A percentile compares a stretch with the other conserved stretches of the same genome.
phyloP scores from a whole-genome alignment of 108 stramenopile species.

The Cylindrotheca fusiformis region DNA sequence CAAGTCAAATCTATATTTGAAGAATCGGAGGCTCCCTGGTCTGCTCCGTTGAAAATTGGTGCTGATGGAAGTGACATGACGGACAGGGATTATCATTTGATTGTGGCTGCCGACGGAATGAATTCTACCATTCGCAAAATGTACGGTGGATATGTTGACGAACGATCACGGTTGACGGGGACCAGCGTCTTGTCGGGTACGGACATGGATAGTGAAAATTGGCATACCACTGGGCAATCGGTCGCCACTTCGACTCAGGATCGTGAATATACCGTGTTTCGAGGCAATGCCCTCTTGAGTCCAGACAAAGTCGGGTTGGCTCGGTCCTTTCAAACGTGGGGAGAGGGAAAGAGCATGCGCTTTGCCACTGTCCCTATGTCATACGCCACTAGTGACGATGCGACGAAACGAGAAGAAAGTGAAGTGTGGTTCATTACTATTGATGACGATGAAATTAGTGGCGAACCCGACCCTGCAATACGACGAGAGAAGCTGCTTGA shows the following conservation, averaged over 20 bases:
- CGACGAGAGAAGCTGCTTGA: constrained; percentile 54
- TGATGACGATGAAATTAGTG: constrained; percentile 44
- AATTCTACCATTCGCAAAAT: constrained; percentile 60
- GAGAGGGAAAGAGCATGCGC: constrained; percentile 65
- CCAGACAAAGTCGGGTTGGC: constrained; percentile 38
- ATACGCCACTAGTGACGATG: constrained; percentile 13
- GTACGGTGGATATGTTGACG: constrained; percentile 58
- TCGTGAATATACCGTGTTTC: constrained; percentile 78
- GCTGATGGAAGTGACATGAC: constrained; percentile 13
- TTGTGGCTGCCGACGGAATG: constrained; percentile 83
- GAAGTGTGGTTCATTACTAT: constrained; percentile 89
- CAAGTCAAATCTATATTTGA: constrained; percentile 49
- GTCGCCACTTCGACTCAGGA: constrained; percentile 64
- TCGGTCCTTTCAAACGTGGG: constrained; percentile 85
- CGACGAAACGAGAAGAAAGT: constrained; percentile 28
- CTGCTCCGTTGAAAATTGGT: constrained; percentile 27
- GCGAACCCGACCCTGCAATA: constrained; percentile 43
- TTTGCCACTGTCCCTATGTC: constrained; percentile 85
- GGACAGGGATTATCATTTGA: constrained; percentile 72
- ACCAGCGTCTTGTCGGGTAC: constrained; percentile 13
- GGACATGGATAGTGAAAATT: constrained; percentile 23
- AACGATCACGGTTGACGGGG: constrained; percentile 13
- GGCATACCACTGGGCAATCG: constrained; percentile 52
- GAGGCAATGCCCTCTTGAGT: constrained; percentile 72
- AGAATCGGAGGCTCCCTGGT: constrained; percentile 46